Percentiles rank a stretch among this genome's conserved stretches.
Conservation (phyloP, 306 rosid genomes). For the Fragaria iinumae region DNA sequence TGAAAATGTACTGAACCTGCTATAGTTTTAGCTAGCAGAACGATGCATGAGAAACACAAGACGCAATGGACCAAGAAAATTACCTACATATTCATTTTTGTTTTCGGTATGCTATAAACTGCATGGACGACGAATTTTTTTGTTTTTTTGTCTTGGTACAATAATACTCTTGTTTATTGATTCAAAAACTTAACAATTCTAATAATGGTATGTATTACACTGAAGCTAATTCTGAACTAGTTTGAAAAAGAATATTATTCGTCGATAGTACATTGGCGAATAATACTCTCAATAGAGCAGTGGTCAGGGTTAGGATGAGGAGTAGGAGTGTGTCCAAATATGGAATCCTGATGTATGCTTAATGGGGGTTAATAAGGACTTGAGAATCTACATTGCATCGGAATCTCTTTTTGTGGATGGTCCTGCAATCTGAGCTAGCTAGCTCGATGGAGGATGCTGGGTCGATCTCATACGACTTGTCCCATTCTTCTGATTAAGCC, state of each 20-base stretch:
- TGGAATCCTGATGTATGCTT: neutral
- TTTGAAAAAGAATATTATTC: neutral
- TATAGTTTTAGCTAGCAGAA: neutral
- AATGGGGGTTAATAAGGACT: neutral
- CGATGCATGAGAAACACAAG: constrained; percentile 3
- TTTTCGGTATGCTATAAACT: neutral
- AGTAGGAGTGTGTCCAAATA: neutral
- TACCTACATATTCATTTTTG: neutral
- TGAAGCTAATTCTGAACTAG: neutral
- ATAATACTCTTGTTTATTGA: neutral
- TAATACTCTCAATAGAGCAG: neutral
- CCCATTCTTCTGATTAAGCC: neutral
- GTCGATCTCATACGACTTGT: neutral
- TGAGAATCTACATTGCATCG: neutral
- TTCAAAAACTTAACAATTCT: neutral
- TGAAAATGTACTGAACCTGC: constrained; percentile 30
- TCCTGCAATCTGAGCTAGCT: neutral
- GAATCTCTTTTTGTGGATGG: neutral
- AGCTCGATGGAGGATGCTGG: neutral
- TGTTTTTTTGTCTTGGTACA: no score
- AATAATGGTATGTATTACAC: neutral
- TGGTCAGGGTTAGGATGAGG: neutral
- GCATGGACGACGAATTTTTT: neutral
- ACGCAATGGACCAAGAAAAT: constrained; percentile 11
- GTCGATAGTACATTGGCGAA: neutral